Percentiles rank a stretch among this genome's conserved stretches.
Evolutionary conservation across 2,329 filamentous ascomycete species (phyloP).

Genomic region (Tolypocladium guangdongense): DNA sequence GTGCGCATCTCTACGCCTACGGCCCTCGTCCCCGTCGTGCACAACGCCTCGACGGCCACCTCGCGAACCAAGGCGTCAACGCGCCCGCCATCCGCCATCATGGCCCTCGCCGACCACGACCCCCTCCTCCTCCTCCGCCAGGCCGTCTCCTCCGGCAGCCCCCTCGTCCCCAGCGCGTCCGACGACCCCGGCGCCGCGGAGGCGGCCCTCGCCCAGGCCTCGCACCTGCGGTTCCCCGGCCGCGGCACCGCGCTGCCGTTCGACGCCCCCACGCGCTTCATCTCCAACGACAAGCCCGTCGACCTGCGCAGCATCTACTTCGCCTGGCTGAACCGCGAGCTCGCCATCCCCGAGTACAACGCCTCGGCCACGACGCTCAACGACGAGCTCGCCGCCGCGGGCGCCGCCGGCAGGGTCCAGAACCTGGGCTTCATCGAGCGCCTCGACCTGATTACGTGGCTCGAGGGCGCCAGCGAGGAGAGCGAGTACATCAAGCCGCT

Average conservation of each 20-base stretch:
- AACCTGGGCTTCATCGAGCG: constrained; percentile 88
- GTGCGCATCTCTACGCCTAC: not conserved
- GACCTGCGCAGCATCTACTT: constrained; percentile 94
- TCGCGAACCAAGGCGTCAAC: not conserved
- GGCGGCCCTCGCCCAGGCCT: constrained; percentile 62
- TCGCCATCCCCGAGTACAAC: constrained; percentile 84
- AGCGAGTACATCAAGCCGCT: constrained; percentile 87
- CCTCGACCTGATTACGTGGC: constrained; percentile 83
- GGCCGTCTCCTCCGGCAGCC: constrained; percentile 60
- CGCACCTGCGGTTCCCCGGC: constrained; percentile 63
- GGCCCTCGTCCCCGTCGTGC: not conserved
- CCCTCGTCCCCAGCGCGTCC: constrained; percentile 64
- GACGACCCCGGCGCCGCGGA: constrained; percentile 51
- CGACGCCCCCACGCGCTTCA: constrained; percentile 71
- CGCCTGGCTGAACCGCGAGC: constrained; percentile 88
- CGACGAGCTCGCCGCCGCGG: constrained; percentile 55
- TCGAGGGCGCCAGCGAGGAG: constrained; percentile 81
- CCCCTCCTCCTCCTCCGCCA: constrained; percentile 75
- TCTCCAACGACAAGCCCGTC: constrained; percentile 62
- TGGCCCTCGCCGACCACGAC: constrained; percentile 56
- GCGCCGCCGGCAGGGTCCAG: constrained; percentile 58
- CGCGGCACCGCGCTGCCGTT: constrained; percentile 55
- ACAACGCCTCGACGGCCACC: not conserved
- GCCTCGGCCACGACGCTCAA: constrained; percentile 71
- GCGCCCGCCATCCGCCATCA: constrained; percentile 19